These are phyloP conservation scores for Tolypocladium paradoxum DNA, from an alignment of 2,329 filamentous ascomycete species.

Conservation along the genomic window DNA sequence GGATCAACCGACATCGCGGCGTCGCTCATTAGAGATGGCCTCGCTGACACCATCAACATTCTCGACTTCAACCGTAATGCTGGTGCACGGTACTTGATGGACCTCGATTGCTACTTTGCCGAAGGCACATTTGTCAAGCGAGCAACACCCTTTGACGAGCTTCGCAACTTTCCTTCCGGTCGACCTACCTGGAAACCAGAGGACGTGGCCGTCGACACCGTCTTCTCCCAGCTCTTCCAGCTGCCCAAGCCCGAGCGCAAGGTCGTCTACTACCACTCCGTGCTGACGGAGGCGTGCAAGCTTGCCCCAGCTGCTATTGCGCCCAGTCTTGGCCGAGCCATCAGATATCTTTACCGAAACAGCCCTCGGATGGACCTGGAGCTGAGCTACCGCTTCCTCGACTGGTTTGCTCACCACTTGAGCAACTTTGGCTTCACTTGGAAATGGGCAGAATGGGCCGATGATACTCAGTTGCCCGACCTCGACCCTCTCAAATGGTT, in stretches of 20 bases:
- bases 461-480: constrained; percentile 67
- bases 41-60: constrained; percentile 88
- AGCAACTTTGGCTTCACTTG: constrained; percentile 99
- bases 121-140: constrained; percentile 86
- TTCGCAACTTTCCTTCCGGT: constrained; percentile 56
- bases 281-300: constrained; percentile 92
- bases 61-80: constrained; percentile 86
- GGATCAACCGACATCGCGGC: constrained; percentile 64
- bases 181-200: constrained; percentile 91
- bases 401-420: constrained; percentile 96
- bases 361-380: constrained; percentile 78
- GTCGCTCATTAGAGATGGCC: constrained; percentile 71
- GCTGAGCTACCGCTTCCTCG: constrained; percentile 75
- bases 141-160: constrained; percentile 82
- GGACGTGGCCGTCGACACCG: constrained; percentile 92
- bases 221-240: constrained; percentile 90
- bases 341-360: constrained; percentile 80
- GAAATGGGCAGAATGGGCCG: constrained; percentile 98
- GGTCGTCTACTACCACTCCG: constrained; percentile 89
- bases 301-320: constrained; percentile 93
- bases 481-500: constrained; percentile 88
- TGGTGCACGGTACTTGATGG: constrained; percentile 80
- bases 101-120: constrained; percentile 90
- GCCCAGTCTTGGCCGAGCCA: constrained; percentile 83
- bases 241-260: constrained; percentile 84